phyloP scores from a whole-genome alignment of 768 basidiomycete genomes.

The Calocybe gangraenosa region DNA sequence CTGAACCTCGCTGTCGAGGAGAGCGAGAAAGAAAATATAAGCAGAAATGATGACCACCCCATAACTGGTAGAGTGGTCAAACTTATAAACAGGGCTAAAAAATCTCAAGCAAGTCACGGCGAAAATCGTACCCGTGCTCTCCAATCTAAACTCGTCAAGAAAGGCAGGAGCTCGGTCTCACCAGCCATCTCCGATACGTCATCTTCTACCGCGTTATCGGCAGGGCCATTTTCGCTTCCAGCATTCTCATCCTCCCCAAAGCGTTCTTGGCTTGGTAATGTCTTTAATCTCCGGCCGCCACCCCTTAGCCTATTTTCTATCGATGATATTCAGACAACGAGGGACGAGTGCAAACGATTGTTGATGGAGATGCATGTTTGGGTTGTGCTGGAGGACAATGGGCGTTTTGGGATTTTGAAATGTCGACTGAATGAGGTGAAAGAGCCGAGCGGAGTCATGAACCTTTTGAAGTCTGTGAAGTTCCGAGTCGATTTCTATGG shows the following conservation, averaged over 20 bases:
- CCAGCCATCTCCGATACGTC: constrained; percentile 44
- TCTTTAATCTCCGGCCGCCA: constrained; percentile 82
- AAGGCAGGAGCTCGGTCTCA: constrained; percentile 21
- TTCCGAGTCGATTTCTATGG: constrained; percentile 79
- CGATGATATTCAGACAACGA: constrained; percentile 57
- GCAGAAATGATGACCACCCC: constrained; percentile 12
- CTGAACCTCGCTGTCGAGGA: constrained; percentile 17
- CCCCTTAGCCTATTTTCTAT: constrained; percentile 54
- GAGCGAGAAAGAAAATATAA: constrained; percentile 59
- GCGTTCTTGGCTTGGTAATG: constrained; percentile 80
- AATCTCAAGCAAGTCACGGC: constrained; percentile 18
- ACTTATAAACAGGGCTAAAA: constrained; percentile 32
- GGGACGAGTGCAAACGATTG: constrained; percentile 69
- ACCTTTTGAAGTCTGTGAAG: constrained; percentile 61
- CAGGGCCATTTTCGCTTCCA: constrained; percentile 33
- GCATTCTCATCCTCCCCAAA: constrained; percentile 43
- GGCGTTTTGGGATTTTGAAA: constrained; percentile 64
- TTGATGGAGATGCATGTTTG: constrained; percentile 68
- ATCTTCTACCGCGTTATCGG: constrained; percentile 25
- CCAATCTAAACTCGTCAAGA: constrained; percentile 41
- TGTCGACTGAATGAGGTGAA: constrained; percentile 70
- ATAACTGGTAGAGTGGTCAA: constrained; percentile 13
- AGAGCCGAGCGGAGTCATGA: constrained; percentile 50
- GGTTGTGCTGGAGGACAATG: constrained; percentile 61
- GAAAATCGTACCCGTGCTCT: constrained; percentile 46